phyloP scores from a whole-genome alignment of 176 grass and related monocot genomes.

The Lolium perenne region DNA sequence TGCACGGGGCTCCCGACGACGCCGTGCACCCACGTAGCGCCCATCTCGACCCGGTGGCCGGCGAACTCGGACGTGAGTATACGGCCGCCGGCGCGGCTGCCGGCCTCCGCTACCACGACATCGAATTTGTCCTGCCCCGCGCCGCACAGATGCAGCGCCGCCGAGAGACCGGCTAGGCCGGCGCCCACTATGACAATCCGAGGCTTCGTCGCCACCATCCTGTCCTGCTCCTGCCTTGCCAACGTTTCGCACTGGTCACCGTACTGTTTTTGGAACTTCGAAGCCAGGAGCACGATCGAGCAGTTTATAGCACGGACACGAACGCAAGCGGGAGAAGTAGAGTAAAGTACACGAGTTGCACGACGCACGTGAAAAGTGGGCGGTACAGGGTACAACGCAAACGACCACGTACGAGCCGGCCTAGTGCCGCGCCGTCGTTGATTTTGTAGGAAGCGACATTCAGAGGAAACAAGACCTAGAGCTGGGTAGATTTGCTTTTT shows the following conservation, averaged over 20 bases:
- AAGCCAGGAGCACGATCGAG: too few relatives aligned
- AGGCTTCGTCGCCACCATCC: constrained; percentile 66
- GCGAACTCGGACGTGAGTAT: constrained; percentile 75
- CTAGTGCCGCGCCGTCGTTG: too few relatives aligned
- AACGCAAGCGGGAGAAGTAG: too few relatives aligned
- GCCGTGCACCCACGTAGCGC: constrained; percentile 93
- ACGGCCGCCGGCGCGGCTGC: constrained; percentile 64
- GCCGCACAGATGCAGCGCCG: constrained; percentile 64
- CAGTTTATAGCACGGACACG: too few relatives aligned
- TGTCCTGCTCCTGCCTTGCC: background rate
- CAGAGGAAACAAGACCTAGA: too few relatives aligned
- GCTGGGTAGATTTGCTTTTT: too few relatives aligned
- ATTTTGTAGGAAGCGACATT: too few relatives aligned
- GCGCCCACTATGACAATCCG: constrained; percentile 74
- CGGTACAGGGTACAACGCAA: too few relatives aligned
- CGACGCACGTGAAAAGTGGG: too few relatives aligned
- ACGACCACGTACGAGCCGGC: too few relatives aligned
- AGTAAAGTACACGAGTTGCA: too few relatives aligned
- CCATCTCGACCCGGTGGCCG: constrained; percentile 77
- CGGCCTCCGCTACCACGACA: constrained; percentile 67
- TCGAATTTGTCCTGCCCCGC: constrained; percentile 60
- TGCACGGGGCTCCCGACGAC: constrained; percentile 78
- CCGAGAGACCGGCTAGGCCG: constrained; percentile 77
- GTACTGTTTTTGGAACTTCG: background rate
- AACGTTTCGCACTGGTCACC: background rate